Evolutionary conservation across 768 basidiomycete species (phyloP), one percentile per base, ranked within the genome.

Genomic region (Melanogaster broomeanus): DNA sequence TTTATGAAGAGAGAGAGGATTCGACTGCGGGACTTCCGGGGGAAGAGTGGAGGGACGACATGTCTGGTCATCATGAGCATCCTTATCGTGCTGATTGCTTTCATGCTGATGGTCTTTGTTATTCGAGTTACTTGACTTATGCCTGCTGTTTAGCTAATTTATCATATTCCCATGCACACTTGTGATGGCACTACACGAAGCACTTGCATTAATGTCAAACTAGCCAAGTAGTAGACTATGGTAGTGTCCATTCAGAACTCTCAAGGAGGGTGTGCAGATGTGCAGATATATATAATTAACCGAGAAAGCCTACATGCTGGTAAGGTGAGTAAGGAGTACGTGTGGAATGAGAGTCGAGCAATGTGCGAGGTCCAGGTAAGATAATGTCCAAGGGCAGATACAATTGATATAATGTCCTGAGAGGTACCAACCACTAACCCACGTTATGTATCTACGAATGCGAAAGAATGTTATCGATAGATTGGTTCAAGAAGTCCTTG

Each of bases 11-110:
- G 77, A 59, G 82, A 89, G 64, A 75, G 87, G 13, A 53, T 76
- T 28, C 74, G 85, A 48, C 65, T 92, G 51, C 72, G 83, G 50
- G 81, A 82, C 53, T 81, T 88, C 39, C 70, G 79, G 4, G 80
- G 78, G 21, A 88, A 82, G 74, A 84, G 83, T 38, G 72, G 83
- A 24, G 74, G 80, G 15, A 91, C 88, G 57, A 93, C 89, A 1
- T 92, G 90, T 65, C 61, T 91, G 63, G 78, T 82, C 9, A 53
- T 91, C 2, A 76, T 78, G 24, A 77, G 86, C 43, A 68, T 96
- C 8, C 11, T 88, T 3, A 76, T 81, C 4, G 94, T 93, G 3
- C 58, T 83, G 11, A 62, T 88, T 16, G 71, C 89, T 7, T 97
- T 89, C 57, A 61, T 87, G 45, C 28, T 87, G 15, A 89, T 87